Percentiles rank a stretch among this genome's conserved stretches.
Conservation (phyloP, 2,329 filamentous ascomycete species). For the Diplodia scrobiculata region DNA sequence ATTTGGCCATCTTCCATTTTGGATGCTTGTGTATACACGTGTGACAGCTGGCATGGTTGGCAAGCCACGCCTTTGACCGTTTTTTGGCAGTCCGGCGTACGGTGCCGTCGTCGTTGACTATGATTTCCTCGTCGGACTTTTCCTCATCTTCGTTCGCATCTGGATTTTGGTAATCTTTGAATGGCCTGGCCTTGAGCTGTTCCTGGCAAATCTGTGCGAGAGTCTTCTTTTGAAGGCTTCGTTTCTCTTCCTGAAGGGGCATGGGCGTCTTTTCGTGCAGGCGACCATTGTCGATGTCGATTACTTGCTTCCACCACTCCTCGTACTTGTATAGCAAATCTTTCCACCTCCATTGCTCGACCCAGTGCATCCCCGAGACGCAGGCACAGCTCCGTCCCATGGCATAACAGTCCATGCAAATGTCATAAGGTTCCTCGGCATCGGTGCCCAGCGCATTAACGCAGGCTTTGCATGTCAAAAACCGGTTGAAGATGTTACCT, state of each 20-base stretch:
- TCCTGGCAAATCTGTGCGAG: constrained; percentile 93
- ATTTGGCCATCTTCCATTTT: constrained; percentile 81
- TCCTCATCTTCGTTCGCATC: constrained; percentile 49
- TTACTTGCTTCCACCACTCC: constrained; percentile 75
- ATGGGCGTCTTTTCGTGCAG: constrained; percentile 68
- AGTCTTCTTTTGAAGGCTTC: constrained; percentile 70
- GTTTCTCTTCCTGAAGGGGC: constrained; percentile 69
- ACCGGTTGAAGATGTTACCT: constrained; percentile 95
- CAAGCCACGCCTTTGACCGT: constrained; percentile 54
- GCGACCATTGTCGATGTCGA: constrained; percentile 69
- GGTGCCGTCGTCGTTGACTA: constrained; percentile 65
- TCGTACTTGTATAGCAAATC: constrained; percentile 78
- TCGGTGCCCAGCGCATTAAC: constrained; percentile 66
- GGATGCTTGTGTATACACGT: constrained; percentile 80
- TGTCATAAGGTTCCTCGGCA: constrained; percentile 84
- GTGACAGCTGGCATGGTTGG: constrained; percentile 67
- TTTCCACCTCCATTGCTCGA: constrained; percentile 88
- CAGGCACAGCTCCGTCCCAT: constrained; percentile 94
- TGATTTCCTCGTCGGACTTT: constrained; percentile 55
- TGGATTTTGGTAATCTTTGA: constrained; percentile 74
- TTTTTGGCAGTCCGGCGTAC: constrained; percentile 67
- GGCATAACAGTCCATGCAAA: constrained; percentile 98
- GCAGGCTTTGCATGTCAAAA: constrained; percentile 88
- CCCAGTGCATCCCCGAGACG: constrained; percentile 82
- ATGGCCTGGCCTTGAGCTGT: constrained; percentile 76